Evolutionary conservation across 202 grass and related monocot species (phyloP), one percentile per base, ranked within the genome.

Genomic region (Bolboschoenoplectus hybrid): DNA sequence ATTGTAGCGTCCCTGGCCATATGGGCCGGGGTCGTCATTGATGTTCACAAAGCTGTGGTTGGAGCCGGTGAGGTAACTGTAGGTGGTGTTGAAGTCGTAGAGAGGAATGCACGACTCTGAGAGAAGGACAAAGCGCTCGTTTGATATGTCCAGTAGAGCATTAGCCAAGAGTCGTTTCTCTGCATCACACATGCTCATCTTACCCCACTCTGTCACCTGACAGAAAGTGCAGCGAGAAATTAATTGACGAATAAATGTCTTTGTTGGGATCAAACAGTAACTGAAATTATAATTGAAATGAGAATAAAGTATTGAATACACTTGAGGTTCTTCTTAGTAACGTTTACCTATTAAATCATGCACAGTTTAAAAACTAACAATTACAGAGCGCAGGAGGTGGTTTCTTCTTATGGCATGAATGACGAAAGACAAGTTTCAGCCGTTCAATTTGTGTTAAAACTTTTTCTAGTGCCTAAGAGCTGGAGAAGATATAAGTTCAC

Each of bases 161-260:
- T 96, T 96, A 3, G 93, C 97, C 9, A 99, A 84, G 38, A 99
- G 81, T 40, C 97, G 89, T 82, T 92, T 91, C 89, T 99, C 93
- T 58, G 97, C 97, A 85, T 99, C 93, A 85, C 93, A 94, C 97
- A 99, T 96, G 55, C 87, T 90, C 93, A 99, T 99, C 89, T 64
- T 41, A 85, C 97, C 97, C 93, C 97, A 99, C 88, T 91, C 93
- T 9, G 92, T 85, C 44, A 91, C 88, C 97, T 99, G 86, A 66
- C 38, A 85, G 20, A 67, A 85, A 73, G 66, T 60, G 63, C 67
- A 92, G 81, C 4, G 35, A 80, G 52, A 80, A 58, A 71, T 62
- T 34, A 62, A 53, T 39, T 61, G 20, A 44, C 38, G 3, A 7
- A 52, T 45, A 36, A 35, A 53, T 72, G 47, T 20, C 57, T 53